Conservation (phyloP, 805 yeast species). For the Suhomyces sp. region DNA sequence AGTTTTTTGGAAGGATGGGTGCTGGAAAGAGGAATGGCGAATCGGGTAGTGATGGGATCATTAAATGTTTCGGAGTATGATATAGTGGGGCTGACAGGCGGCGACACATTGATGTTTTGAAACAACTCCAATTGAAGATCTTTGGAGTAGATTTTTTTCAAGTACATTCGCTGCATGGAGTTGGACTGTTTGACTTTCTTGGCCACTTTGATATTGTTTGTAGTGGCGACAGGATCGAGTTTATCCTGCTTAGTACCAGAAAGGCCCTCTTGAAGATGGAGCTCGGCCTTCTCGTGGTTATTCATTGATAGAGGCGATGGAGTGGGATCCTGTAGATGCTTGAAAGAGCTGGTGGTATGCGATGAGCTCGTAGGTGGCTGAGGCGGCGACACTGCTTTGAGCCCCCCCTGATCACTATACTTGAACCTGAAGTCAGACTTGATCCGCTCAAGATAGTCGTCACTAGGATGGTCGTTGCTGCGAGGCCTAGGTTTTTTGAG, state of each 20-base stretch:
- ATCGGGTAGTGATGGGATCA: conserved; percentile 10
- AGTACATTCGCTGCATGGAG: conserved; percentile 21
- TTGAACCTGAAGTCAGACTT: conserved; percentile 26
- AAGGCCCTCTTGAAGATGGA: not conserved
- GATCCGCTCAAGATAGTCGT: conserved; percentile 4
- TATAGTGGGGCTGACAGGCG: conserved; percentile 9
- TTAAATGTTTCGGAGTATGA: not conserved
- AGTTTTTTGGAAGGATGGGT: not conserved
- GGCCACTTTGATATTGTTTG: not conserved
- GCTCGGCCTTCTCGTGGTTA: conserved; percentile 1
- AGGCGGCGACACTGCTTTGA: not conserved
- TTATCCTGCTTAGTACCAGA: not conserved
- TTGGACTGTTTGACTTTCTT: conserved; percentile 14
- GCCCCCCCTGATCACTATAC: conserved; percentile 2
- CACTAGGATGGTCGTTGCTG: conserved; percentile 1
- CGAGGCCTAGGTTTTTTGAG: conserved; percentile 5
- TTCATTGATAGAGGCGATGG: conserved; percentile 26
- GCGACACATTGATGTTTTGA: conserved; percentile 12
- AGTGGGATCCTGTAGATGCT: conserved; percentile 15
- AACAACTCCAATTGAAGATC: conserved; percentile 39
- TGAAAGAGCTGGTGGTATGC: not conserved
- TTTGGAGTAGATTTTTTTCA: conserved; percentile 36
- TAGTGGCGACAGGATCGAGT: not conserved
- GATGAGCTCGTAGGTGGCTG: not conserved
- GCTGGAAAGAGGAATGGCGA: conserved; percentile 4